These are phyloP conservation scores for Phaeotremella fagi DNA, from an alignment of 768 basidiomycete species.

Conservation along the genomic window DNA sequence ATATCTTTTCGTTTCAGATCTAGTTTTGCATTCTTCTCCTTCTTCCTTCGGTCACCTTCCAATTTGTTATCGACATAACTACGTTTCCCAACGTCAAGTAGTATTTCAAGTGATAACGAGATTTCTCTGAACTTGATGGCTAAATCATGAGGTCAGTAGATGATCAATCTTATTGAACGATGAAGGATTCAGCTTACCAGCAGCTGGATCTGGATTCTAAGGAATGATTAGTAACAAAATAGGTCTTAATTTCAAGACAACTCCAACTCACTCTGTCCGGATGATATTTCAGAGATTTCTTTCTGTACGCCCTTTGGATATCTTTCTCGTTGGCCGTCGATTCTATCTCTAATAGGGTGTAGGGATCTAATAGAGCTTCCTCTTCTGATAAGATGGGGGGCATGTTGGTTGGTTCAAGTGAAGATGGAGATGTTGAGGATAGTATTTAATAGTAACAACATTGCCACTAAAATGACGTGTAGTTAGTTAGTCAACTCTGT, in stretches of 20 bases:
- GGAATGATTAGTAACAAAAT: neutral
- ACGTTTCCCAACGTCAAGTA: constrained; percentile 33
- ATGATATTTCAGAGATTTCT: constrained; percentile 43
- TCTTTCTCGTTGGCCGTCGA: constrained; percentile 38
- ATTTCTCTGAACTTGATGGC: constrained; percentile 41
- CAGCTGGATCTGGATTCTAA: constrained; percentile 23
- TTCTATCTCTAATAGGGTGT: constrained; percentile 26
- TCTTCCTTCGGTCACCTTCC: constrained; percentile 31
- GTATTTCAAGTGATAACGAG: constrained; percentile 35
- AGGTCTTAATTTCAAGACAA: neutral
- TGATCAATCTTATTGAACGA: neutral
- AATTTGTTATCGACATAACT: constrained; percentile 36
- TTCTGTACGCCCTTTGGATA: constrained; percentile 35
- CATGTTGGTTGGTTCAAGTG: constrained; percentile 17
- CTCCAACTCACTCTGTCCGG: constrained; percentile 35
- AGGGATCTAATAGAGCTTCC: constrained; percentile 40
- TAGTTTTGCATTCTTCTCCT: constrained; percentile 38
- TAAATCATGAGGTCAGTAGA: neutral
- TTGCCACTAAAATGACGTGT: constrained; percentile 1
- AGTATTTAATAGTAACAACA: neutral
- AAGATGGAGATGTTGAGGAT: neutral
- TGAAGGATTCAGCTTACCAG: constrained; percentile 20
- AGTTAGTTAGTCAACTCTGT: neutral
- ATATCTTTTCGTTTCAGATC: constrained; percentile 41
- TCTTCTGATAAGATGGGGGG: constrained; percentile 44